Base-by-base conservation (phyloP, 352 stramenopile species). In the Thalassiosira oceanica region DNA sequence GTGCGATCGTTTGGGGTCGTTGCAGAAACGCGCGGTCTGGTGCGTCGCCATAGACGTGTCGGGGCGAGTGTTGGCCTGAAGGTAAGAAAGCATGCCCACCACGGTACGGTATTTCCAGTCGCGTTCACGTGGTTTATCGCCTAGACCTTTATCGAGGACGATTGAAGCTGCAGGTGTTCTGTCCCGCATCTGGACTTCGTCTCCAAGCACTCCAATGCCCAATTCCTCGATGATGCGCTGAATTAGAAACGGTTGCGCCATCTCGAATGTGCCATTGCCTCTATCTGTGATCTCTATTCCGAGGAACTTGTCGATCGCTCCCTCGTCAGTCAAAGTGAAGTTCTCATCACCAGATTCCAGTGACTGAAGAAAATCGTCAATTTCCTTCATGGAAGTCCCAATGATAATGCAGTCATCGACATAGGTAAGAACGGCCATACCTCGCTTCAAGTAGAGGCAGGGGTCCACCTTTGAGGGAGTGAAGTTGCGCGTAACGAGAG, bases 321-420 rank as follows among this genome's bases (percentile, higher is more conserved):
- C 68, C 61, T 74, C 61, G 11, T 78, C 53, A 0, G 52, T 67
- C 2, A 78, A 61, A 6, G 35, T 29, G 23, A 71, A 74, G 0
- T 74, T 43, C 15, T 74, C 55, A n/a, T 48, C 10, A 7, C 61
- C 54, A 45, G 28, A 4, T 6, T 58, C 16, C 0, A 74, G 36
- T 8, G 39, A 53, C 4, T 54, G 16, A 33, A 77, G 53, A 26
- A 75, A 21, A 0, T 71, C 4, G n/a, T 70, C 33, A 2, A 85
- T 67, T 24, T 1, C 31, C 6, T 33, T n/a, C 3, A 35, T 45
- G n/a, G 16, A 50, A 0, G 41, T 28, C 8, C 18, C 37, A 43
- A 69, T 43, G 1, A 83, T 55, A 10, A 77, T 78, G 27, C 74
- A 67, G 42, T 83, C 74, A 48, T 83, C 68, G 0, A 84, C 69